These are phyloP conservation scores for Fusarium mexicanum DNA, from an alignment of 2,329 filamentous ascomycete genomes.

Conservation along the genomic window DNA sequence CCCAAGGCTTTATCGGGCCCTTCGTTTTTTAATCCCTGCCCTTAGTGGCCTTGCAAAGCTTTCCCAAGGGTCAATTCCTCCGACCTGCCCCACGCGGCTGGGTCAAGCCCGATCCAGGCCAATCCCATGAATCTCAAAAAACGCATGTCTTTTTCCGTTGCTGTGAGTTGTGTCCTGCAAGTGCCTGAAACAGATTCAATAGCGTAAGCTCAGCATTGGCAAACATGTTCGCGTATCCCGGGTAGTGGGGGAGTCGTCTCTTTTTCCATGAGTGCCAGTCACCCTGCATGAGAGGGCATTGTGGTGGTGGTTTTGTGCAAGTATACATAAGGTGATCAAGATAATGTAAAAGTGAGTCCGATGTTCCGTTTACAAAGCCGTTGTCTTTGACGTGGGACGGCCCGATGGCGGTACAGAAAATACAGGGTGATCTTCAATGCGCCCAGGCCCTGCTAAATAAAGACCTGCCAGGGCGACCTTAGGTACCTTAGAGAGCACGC, in stretches of 20 bases:
- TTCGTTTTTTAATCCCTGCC: conserved; percentile 23
- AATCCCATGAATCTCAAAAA: conserved; percentile 16
- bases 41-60: conserved; percentile 17
- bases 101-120: conserved; percentile 18
- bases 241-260: conserved; percentile 21
- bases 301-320: conserved; percentile 16
- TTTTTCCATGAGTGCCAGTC: conserved; percentile 12
- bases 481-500: conserved; percentile 24
- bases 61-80: conserved; percentile 22
- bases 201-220: conserved; percentile 31
- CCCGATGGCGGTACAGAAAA: conserved; percentile 7
- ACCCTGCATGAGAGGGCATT: conserved; percentile 9
- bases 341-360: not conserved
- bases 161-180: conserved; percentile 22
- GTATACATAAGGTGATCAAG: not conserved
- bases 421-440: conserved; percentile 5
- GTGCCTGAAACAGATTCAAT: conserved; percentile 26
- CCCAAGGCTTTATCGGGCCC: conserved; percentile 21
- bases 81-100: conserved; percentile 25
- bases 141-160: conserved; percentile 8
- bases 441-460: conserved; percentile 15
- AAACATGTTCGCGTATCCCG: conserved; percentile 34
- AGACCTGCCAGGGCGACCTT: conserved; percentile 11
- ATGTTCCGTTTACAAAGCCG: conserved; percentile 6
- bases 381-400: not conserved